Evolutionary conservation across 768 basidiomycete genomes (phyloP), one percentile per base, ranked within the genome.

Genomic region (Suillus ampliporus): DNA sequence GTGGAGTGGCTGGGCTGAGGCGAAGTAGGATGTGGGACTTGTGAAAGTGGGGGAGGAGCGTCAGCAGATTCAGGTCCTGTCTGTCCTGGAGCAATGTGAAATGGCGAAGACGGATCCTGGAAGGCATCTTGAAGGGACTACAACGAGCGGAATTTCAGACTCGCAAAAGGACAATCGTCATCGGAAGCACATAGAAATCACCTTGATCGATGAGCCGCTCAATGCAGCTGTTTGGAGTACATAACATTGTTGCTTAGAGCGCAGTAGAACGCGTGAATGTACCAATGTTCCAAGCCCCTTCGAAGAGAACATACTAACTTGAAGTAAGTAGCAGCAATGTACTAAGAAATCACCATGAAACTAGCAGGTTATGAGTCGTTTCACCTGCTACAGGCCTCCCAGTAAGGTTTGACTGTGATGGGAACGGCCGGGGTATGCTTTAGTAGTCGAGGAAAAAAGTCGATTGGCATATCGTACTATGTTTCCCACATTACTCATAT

Each of bases 61-160:
- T n/a, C n/a, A n/a, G 88, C 86, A 0, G 85, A 85, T 3, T 80
- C 82, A 43, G 88, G 89, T 1, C 89, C 89, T 64, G 75, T 72
- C 15, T 82, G 78, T 9, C 89, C 88, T 31, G 86, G 86, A 3
- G 85, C 77, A 52, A 89, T 78, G 64, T 89, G 79, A 67, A 83
- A 90, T n/a, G 89, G 89, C 2, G 88, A 89, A 1, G 79, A 76
- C 3, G 87, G 87, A 65, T 90, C 85, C 37, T 80, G 80, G 68
- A 90, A 90, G 13, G 84, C 83, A 6, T 82, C 83, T 69, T 82
- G 86, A 8, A 90, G 80, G n/a, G 80, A 80, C 89, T 90, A 67
- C 31, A 19, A 26, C 21, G 34, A 46, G 41, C 6, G 28, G 14
- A 40, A 35, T 44, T 47, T 52, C 46, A 53, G 43, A 37, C 21